phyloP scores from a whole-genome alignment of 352 stramenopile species.

The Globisporangium cylindrosporum region DNA sequence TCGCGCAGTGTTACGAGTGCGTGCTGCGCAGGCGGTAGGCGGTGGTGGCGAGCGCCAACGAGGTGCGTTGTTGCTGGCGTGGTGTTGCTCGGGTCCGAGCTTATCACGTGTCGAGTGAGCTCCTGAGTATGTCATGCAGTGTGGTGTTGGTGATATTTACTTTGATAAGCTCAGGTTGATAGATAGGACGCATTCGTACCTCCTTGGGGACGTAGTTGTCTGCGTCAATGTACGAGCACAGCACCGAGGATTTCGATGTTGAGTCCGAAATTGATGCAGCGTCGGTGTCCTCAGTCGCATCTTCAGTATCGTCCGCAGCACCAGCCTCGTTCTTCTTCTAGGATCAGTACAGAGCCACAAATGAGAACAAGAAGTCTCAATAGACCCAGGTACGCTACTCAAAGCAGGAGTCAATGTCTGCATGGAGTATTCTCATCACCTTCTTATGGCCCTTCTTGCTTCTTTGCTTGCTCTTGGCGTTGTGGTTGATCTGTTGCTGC shows the following conservation, averaged over 20 bases:
- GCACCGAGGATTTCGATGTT: not conserved
- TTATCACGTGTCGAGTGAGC: not conserved
- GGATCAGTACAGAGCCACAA: not conserved
- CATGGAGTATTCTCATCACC: not conserved
- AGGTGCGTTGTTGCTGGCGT: conserved; percentile 7
- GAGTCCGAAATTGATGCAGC: not conserved
- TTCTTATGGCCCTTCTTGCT: conserved; percentile 13
- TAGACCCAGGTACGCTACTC: not conserved
- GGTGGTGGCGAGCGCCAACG: conserved; percentile 15
- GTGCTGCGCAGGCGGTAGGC: conserved; percentile 19
- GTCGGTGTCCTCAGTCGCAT: conserved; percentile 12
- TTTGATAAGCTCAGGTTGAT: not conserved
- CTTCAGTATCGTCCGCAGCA: conserved; percentile 11
- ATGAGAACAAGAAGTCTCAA: too few relatives aligned
- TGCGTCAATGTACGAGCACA: conserved; percentile 42
- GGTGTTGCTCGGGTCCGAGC: not conserved
- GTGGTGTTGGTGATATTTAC: not conserved
- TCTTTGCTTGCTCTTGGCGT: conserved; percentile 12
- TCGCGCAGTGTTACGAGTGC: conserved; percentile 23
- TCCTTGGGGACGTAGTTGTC: conserved; percentile 45
- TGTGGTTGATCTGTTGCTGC: not conserved
- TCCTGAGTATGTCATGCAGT: conserved; percentile 9
- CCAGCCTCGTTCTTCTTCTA: conserved; percentile 18
- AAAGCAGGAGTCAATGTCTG: not conserved
- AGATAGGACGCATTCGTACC: conserved; percentile 10